Conservation (phyloP, 2,329 filamentous ascomycete species). For the Diaporthe vaccinii region DNA sequence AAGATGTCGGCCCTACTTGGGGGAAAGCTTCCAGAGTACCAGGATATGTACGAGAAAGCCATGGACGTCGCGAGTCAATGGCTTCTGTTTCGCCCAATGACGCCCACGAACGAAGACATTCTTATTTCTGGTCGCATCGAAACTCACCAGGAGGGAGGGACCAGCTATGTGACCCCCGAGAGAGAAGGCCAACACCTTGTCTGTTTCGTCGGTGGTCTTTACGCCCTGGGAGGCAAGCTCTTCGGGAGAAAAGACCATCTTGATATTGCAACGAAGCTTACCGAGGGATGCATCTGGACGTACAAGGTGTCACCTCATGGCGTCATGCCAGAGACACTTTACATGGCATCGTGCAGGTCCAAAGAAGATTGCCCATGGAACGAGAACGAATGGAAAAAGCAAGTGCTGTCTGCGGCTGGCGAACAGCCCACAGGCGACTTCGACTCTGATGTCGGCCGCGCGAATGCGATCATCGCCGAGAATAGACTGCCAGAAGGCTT, state of each 20-base stretch:
- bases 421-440: conserved; percentile 30
- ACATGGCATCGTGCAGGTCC: conserved; percentile 55
- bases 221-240: conserved; percentile 62
- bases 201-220: conserved; percentile 66
- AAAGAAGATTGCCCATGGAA: conserved; percentile 47
- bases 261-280: conserved; percentile 58
- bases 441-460: conserved; percentile 25
- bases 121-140: conserved; percentile 63
- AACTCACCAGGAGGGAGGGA: conserved; percentile 42
- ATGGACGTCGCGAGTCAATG: conserved; percentile 69
- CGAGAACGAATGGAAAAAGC: conserved; percentile 47
- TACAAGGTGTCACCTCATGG: conserved; percentile 62
- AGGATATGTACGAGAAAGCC: conserved; percentile 67
- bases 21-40: conserved; percentile 67
- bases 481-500: conserved; percentile 36
- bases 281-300: conserved; percentile 66
- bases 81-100: conserved; percentile 74
- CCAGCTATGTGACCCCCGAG: conserved; percentile 34
- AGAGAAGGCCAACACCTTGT: conserved; percentile 61
- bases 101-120: conserved; percentile 66
- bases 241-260: conserved; percentile 58
- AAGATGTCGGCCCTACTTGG: conserved; percentile 69
- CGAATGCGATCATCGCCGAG: conserved; percentile 26
- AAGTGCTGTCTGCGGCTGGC: conserved; percentile 30
- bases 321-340: conserved; percentile 66